Evolutionary conservation across 805 yeast genomes (phyloP).

Genomic region (Saccharomycopsis fibuligera): DNA sequence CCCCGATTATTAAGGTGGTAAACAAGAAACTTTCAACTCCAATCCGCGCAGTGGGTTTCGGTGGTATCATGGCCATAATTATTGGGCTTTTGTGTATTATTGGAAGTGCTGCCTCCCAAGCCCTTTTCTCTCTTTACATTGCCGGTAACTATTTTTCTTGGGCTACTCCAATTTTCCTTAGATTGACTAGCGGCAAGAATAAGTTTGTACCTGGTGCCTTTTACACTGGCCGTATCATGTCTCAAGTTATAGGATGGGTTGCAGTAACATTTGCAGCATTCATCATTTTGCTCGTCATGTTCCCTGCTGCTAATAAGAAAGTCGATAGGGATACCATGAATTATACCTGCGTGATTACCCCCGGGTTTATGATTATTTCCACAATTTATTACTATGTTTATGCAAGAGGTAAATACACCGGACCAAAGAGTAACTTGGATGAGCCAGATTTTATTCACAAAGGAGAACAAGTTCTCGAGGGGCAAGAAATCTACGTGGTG

Average conservation of each 20-base stretch:
- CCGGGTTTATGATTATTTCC: slow-evolving; percentile 53
- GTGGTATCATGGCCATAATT: slow-evolving; percentile 31
- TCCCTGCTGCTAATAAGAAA: slow-evolving; percentile 44
- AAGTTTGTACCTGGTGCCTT: slow-evolving; percentile 58
- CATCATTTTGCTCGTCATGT: slow-evolving; percentile 49
- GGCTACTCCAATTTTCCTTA: slow-evolving; percentile 52
- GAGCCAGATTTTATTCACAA: neutral
- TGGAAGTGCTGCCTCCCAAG: slow-evolving; percentile 54
- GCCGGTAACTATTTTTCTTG: slow-evolving; percentile 60
- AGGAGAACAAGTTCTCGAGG: neutral
- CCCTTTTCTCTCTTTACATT: slow-evolving; percentile 57
- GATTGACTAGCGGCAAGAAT: slow-evolving; percentile 41
- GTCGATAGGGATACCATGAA: slow-evolving; percentile 45
- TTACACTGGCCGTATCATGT: slow-evolving; percentile 43
- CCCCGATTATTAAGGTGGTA: slow-evolving; percentile 49
- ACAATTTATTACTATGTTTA: slow-evolving; percentile 43
- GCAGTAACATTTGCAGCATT: slow-evolving; percentile 44
- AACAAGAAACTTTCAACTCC: slow-evolving; percentile 56
- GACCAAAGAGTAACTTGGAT: slow-evolving; percentile 34
- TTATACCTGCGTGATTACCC: slow-evolving; percentile 59
- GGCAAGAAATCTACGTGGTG: neutral
- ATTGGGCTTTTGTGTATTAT: slow-evolving; percentile 54
- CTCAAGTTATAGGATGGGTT: slow-evolving; percentile 38
- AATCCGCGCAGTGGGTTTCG: slow-evolving; percentile 49
- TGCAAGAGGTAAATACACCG: slow-evolving; percentile 50